phyloP scores from a whole-genome alignment of 2,329 filamentous ascomycete genomes.

The Massarina eburnea region DNA sequence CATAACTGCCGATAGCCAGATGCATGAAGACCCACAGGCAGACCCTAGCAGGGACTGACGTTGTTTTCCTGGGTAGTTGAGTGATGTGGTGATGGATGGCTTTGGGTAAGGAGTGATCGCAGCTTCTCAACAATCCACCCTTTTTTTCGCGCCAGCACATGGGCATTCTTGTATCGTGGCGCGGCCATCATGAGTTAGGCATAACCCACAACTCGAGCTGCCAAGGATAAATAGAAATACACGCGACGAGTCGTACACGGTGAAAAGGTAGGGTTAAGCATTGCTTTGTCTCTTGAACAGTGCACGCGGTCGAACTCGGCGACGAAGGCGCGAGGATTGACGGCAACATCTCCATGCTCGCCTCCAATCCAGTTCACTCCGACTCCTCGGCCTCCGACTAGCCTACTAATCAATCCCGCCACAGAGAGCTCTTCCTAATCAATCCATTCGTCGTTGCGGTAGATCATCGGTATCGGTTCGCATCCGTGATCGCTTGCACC shows the following conservation, averaged over 20 bases:
- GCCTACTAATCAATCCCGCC: too few relatives aligned
- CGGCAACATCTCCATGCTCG: too few relatives aligned
- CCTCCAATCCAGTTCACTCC: too few relatives aligned
- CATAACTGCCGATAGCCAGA: neutral
- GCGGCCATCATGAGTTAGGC: too few relatives aligned
- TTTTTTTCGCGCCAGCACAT: neutral
- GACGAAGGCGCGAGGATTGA: neutral
- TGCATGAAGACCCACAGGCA: neutral
- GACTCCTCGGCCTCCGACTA: too few relatives aligned
- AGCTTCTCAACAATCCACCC: neutral
- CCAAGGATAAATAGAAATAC: neutral
- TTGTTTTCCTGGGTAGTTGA: too few relatives aligned
- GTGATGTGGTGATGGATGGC: neutral
- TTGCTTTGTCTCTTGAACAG: neutral
- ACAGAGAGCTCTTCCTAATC: too few relatives aligned
- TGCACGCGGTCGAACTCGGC: constrained; percentile 2
- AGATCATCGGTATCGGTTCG: constrained; percentile 17
- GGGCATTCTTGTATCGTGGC: too few relatives aligned
- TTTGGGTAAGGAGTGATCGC: neutral
- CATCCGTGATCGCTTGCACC: neutral
- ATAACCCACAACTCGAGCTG: neutral
- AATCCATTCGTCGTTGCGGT: constrained; percentile 15
- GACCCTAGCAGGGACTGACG: too few relatives aligned
- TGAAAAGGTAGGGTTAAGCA: too few relatives aligned
- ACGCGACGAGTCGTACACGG: neutral